Percentiles rank a stretch among this genome's conserved stretches.
These are phyloP conservation scores for Fraxinus ornus DNA, from an alignment of 305 asterid species.

Conservation along the genomic window DNA sequence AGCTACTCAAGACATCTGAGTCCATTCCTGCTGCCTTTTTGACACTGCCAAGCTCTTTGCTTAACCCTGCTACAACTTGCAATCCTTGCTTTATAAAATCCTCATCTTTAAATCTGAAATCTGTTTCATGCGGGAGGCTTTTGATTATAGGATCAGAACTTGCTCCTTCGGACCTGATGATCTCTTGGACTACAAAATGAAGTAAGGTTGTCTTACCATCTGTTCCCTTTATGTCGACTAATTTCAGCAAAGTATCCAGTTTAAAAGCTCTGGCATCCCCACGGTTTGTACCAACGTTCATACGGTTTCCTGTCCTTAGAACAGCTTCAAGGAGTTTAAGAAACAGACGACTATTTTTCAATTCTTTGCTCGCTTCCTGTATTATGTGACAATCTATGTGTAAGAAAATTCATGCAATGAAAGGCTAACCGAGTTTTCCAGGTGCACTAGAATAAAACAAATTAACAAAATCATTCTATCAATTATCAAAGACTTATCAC, in stretches of 20 bases:
- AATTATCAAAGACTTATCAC: neutral
- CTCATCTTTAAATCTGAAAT: constrained; percentile 41
- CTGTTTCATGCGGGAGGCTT: constrained; percentile 24
- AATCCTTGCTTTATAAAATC: constrained; percentile 52
- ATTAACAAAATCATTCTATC: neutral
- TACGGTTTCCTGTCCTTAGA: constrained; percentile 61
- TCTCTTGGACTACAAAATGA: constrained; percentile 69
- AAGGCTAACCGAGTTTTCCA: constrained; percentile 11
- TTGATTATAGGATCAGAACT: constrained; percentile 22
- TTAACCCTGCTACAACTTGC: constrained; percentile 50
- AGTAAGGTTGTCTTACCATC: constrained; percentile 28
- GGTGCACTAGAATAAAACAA: neutral
- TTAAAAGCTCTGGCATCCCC: neutral
- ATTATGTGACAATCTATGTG: constrained; percentile 17
- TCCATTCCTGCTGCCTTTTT: constrained; percentile 71
- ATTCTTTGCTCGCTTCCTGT: constrained; percentile 64
- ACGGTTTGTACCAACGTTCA: constrained; percentile 58
- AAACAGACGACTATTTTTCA: constrained; percentile 61
- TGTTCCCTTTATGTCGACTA: neutral
- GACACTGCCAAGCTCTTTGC: constrained; percentile 58
- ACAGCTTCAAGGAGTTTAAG: constrained; percentile 70
- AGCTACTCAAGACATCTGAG: constrained; percentile 55
- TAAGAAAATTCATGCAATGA: constrained; percentile 10
- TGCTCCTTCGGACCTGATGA: constrained; percentile 54
- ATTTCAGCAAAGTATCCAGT: neutral